Conservation (phyloP, 2,329 filamentous ascomycete species). For the Rhinocladiella mackenziei region DNA sequence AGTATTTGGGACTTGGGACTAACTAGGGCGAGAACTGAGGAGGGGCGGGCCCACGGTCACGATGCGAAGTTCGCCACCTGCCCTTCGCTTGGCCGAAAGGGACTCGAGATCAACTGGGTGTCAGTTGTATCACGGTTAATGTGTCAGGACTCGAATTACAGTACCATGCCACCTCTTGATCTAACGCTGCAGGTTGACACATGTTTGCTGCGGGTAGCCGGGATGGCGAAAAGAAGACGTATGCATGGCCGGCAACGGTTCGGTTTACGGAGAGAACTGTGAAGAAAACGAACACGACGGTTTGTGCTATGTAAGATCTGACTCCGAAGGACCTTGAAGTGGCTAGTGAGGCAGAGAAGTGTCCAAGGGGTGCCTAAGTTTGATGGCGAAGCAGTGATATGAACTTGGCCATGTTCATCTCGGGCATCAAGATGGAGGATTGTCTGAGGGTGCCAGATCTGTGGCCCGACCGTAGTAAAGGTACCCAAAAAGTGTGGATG, state of each 20-base stretch:
- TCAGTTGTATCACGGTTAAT: slow-evolving; percentile 15
- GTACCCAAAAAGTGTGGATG: no score
- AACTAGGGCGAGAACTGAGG: not conserved
- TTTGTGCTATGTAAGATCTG: not conserved
- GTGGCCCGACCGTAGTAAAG: no score
- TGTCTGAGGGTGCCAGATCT: no score
- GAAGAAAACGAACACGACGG: not conserved
- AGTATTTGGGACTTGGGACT: not conserved
- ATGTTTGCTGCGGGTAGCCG: not conserved
- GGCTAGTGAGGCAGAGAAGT: not conserved
- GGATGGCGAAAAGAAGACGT: not conserved
- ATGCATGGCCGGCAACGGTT: not conserved
- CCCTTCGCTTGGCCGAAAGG: slow-evolving; percentile 1
- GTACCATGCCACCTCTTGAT: not conserved
- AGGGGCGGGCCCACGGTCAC: not conserved
- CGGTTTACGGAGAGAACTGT: not conserved
- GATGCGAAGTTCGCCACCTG: slow-evolving; percentile 1
- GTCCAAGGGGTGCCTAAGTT: not conserved
- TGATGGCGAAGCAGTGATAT: not conserved
- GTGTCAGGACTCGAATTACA: slow-evolving; percentile 8
- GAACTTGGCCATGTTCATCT: no score
- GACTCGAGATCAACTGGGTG: slow-evolving; percentile 7
- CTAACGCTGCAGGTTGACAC: slow-evolving; percentile 1
- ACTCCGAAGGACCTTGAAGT: not conserved
- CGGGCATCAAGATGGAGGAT: no score